Evolutionary conservation across 257 asterid genomes (phyloP).

Genomic region (Solanum chilense): DNA sequence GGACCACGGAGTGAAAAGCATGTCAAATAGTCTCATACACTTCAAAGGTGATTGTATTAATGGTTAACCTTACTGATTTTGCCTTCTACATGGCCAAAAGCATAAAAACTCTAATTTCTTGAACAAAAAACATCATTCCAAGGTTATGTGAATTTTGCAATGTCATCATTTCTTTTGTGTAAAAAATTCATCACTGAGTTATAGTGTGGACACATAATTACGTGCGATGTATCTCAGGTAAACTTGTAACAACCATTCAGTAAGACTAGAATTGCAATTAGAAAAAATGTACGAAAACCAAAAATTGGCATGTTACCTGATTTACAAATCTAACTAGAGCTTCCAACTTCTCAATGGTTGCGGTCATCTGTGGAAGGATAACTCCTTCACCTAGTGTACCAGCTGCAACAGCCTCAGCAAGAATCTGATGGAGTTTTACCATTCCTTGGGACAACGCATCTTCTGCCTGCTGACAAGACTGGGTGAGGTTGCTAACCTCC

Average conservation of each 20-base stretch:
- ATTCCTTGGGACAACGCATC: slow-evolving; percentile 88
- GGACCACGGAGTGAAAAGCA: background rate
- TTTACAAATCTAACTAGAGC: slow-evolving; percentile 55
- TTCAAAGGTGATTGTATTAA: background rate
- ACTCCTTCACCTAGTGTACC: slow-evolving; percentile 45
- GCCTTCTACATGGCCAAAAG: slow-evolving; percentile 5
- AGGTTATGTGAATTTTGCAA: background rate
- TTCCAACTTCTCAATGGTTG: slow-evolving; percentile 65
- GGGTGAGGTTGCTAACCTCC: slow-evolving; percentile 39
- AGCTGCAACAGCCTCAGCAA: slow-evolving; percentile 46
- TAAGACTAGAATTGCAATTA: background rate
- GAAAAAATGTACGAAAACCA: background rate
- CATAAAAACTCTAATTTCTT: slow-evolving; percentile 13
- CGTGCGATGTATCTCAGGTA: background rate
- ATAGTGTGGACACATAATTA: background rate
- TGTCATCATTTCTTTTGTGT: background rate
- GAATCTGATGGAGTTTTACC: slow-evolving; percentile 56
- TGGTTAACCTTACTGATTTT: background rate
- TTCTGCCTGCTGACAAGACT: slow-evolving; percentile 83
- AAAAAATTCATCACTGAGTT: background rate
- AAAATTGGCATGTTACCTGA: slow-evolving; percentile 41
- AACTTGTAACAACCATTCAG: background rate
- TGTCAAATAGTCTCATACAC: background rate
- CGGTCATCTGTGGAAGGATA: slow-evolving; percentile 46
- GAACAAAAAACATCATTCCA: background rate